A percentile compares a stretch with the other conserved stretches of the same genome.
phyloP scores from a whole-genome alignment of 2,329 filamentous ascomycete species.

The Colletotrichum eremochloae region DNA sequence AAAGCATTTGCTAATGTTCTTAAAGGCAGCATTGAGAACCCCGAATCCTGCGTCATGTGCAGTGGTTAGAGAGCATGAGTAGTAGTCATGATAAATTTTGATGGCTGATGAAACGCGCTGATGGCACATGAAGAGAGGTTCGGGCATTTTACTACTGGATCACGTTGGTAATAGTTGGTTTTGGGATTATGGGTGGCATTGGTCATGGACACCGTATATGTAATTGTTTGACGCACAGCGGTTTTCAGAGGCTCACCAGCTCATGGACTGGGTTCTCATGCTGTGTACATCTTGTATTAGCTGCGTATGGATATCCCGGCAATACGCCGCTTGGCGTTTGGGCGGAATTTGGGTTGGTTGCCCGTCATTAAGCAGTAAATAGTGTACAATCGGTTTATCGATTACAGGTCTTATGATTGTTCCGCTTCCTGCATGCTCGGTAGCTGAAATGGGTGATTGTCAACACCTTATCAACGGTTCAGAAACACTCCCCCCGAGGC shows the following conservation, averaged over 20 bases:
- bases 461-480: neutral
- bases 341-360: conserved; percentile 1
- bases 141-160: conserved; percentile 30
- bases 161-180: conserved; percentile 30
- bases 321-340: conserved; percentile 15
- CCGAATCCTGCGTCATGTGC: conserved; percentile 96
- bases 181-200: conserved; percentile 34
- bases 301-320: conserved; percentile 1
- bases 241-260: neutral
- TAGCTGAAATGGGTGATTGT: neutral
- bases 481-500: neutral
- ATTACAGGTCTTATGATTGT: neutral
- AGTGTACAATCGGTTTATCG: neutral
- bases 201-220: conserved; percentile 22
- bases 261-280: neutral
- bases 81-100: conserved; percentile 31
- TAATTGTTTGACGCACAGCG: conserved; percentile 28
- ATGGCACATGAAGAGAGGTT: conserved; percentile 37
- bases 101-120: conserved; percentile 41
- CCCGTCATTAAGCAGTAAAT: neutral
- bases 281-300: conserved; percentile 7
- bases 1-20: conserved; percentile 49
- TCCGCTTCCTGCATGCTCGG: neutral
- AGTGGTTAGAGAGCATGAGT: conserved; percentile 74
- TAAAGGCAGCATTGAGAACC: conserved; percentile 93